These are phyloP conservation scores for Fomitopsis palustris DNA, from an alignment of 1,284 basidiomycete species.

Conservation along the genomic window DNA sequence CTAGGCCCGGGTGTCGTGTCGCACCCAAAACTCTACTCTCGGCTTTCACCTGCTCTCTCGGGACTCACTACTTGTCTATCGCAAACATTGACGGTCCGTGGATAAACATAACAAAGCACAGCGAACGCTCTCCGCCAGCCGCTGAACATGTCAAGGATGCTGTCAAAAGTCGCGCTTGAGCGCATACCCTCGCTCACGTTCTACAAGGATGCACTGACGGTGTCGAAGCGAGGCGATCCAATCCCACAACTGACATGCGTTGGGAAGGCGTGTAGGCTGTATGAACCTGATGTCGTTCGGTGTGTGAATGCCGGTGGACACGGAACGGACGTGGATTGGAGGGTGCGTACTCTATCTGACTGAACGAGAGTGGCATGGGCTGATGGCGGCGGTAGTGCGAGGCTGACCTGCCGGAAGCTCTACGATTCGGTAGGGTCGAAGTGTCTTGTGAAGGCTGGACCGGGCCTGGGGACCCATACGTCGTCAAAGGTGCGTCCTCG, in stretches of 20 bases:
- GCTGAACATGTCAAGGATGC: not conserved
- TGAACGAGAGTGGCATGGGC: not conserved
- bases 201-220: conserved; percentile 66
- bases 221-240: conserved; percentile 60
- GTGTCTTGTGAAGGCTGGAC: conserved; percentile 91
- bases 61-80: too few relatives aligned
- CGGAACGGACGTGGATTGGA: conserved; percentile 82
- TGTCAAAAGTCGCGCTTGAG: conserved; percentile 68
- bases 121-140: not conserved
- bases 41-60: too few relatives aligned
- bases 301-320: conserved; percentile 77
- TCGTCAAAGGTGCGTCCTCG: conserved; percentile 71
- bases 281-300: conserved; percentile 82
- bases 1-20: too few relatives aligned
- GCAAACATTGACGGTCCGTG: too few relatives aligned
- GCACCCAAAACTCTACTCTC: too few relatives aligned
- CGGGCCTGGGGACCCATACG: conserved; percentile 73
- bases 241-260: conserved; percentile 78
- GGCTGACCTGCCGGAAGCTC: conserved; percentile 79
- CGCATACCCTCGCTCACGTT: conserved; percentile 78
- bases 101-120: too few relatives aligned
- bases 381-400: conserved; percentile 58
- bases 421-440: conserved; percentile 79
- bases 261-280: conserved; percentile 75
- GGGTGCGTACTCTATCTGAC: conserved; percentile 39